Conservation (phyloP, 2,329 filamentous ascomycete species). For the Didymella arachidicola region DNA sequence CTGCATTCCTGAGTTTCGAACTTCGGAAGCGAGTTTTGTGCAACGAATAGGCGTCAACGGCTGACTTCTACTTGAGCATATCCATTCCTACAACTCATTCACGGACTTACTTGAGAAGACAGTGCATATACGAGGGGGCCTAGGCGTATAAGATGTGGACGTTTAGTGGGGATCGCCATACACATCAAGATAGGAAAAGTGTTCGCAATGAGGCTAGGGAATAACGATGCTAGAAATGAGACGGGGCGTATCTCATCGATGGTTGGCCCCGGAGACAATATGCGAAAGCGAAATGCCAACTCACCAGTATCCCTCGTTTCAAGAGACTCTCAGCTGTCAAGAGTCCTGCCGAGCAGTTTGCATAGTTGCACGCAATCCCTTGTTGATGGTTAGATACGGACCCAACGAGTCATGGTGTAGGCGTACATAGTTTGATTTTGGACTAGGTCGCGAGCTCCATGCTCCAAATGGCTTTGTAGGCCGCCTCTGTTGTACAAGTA, state of each 20-base stretch:
- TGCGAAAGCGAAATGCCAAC: constrained; percentile 5
- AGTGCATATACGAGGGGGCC: constrained; percentile 14
- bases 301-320: constrained; percentile 18
- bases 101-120: constrained; percentile 14
- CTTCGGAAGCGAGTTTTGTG: constrained; percentile 8
- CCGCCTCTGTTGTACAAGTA: constrained; percentile 38
- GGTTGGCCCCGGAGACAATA: background rate
- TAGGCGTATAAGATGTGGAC: constrained; percentile 1
- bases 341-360: constrained; percentile 5
- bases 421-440: constrained; percentile 47
- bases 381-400: constrained; percentile 43
- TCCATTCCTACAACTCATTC: constrained; percentile 20
- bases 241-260: background rate
- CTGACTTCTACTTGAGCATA: constrained; percentile 5
- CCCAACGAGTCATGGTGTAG: constrained; percentile 40
- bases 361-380: constrained; percentile 33
- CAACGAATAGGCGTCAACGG: constrained; percentile 9
- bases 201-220: background rate
- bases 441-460: constrained; percentile 37
- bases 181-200: background rate
- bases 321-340: constrained; percentile 2
- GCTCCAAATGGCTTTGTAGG: constrained; percentile 22
- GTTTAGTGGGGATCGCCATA: background rate
- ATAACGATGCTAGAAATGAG: constrained; percentile 7
- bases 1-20: constrained; percentile 23